These are phyloP conservation scores for Fusarium pininemorale DNA, from an alignment of 2,329 filamentous ascomycete genomes.

Conservation along the genomic window DNA sequence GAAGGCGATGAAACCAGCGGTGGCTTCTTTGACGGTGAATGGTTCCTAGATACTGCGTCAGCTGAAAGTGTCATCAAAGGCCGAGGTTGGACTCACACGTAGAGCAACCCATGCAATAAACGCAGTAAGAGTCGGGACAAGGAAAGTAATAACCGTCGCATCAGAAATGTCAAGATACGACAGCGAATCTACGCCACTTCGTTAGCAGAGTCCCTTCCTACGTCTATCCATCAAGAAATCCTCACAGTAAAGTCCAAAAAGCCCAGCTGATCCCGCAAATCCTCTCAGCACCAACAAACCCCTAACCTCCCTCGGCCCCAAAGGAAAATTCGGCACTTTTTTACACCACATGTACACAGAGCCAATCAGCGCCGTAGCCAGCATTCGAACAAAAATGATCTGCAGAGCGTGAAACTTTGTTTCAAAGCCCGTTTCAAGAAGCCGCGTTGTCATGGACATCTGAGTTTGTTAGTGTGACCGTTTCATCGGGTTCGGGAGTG, in stretches of 20 bases:
- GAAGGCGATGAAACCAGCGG: conserved; percentile 75
- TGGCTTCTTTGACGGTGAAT: conserved; percentile 75
- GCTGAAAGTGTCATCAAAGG: rapidly evolving
- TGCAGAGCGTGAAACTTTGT: conserved; percentile 53
- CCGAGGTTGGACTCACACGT: conserved; percentile 9
- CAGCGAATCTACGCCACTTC: conserved; percentile 48
- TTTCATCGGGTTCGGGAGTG: rapidly evolving
- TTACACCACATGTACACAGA: conserved; percentile 53
- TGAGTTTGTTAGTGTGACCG: conserved; percentile 22
- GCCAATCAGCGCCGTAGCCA: conserved; percentile 49
- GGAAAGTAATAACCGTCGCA: conserved; percentile 81
- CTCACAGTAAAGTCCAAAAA: conserved; percentile 66
- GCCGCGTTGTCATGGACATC: conserved; percentile 54
- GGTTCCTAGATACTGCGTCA: conserved; percentile 62
- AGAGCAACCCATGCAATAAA: conserved; percentile 69
- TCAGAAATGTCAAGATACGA: conserved; percentile 81
- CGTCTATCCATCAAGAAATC: rapidly evolving
- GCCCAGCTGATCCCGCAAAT: conserved; percentile 69
- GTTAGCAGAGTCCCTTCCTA: neutral
- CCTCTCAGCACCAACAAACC: conserved; percentile 72
- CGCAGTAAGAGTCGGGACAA: conserved; percentile 75
- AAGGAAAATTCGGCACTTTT: conserved; percentile 67
- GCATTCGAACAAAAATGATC: conserved; percentile 56
- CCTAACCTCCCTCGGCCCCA: conserved; percentile 71
- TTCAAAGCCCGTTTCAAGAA: conserved; percentile 47